Conservation (phyloP, 805 yeast species). For the Schwanniomyces vanrijiae region DNA sequence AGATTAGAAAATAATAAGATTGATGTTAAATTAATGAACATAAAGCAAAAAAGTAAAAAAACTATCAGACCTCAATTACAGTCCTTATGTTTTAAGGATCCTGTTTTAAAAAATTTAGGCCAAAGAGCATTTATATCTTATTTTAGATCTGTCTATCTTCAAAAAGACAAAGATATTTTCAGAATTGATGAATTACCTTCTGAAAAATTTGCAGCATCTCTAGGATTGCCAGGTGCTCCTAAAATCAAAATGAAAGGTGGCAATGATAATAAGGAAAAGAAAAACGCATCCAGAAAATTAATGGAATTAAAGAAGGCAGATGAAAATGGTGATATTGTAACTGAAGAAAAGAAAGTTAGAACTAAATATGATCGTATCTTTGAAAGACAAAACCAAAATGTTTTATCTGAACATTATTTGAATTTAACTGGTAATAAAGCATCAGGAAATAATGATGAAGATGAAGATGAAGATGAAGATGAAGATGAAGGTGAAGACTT, state of each 20-base stretch:
- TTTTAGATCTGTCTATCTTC: constrained; percentile 79
- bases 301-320: constrained; percentile 50
- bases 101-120: constrained; percentile 87
- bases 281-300: constrained; percentile 78
- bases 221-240: constrained; percentile 97
- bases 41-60: constrained; percentile 71
- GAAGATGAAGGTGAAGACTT: constrained; percentile 67
- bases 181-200: constrained; percentile 72
- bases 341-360: constrained; percentile 50
- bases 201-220: constrained; percentile 80
- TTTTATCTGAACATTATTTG: constrained; percentile 83
- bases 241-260: constrained; percentile 70
- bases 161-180: constrained; percentile 84
- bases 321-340: constrained; percentile 57
- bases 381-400: constrained; percentile 90
- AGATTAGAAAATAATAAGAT: constrained; percentile 64
- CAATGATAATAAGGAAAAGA: constrained; percentile 63
- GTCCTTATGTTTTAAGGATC: constrained; percentile 86
- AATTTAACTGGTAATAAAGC: constrained; percentile 55
- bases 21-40: constrained; percentile 68
- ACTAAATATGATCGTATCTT: constrained; percentile 96
- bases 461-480: constrained; percentile 19
- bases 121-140: constrained; percentile 96
- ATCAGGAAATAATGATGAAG: constrained; percentile 22
- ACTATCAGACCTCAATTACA: constrained; percentile 82